A percentile compares a stretch with the other conserved stretches of the same genome.
phyloP scores from a whole-genome alignment of 1,284 basidiomycete species.

The Apiotrichum laibachii region DNA sequence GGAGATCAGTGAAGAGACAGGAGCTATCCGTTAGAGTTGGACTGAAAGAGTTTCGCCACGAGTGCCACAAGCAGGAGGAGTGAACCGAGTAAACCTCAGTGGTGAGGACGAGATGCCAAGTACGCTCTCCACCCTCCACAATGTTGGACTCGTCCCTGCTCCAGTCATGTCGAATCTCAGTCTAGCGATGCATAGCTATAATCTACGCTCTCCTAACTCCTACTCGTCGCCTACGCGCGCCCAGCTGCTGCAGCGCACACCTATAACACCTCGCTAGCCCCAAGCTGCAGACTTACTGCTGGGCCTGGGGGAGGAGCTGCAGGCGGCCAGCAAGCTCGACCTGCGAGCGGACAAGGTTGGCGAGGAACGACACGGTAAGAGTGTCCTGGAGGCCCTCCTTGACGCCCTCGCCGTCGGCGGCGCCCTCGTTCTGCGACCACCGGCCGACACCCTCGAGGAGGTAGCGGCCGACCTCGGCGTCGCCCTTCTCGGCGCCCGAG shows the following conservation, averaged over 20 bases:
- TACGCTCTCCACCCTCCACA: neutral
- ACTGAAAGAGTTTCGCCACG: no score
- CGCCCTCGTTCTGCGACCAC: conserved; percentile 56
- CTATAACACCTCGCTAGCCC: neutral
- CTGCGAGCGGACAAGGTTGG: conserved; percentile 90
- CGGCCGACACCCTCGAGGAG: conserved; percentile 83
- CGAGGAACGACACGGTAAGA: conserved; percentile 90
- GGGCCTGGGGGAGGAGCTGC: conserved; percentile 61
- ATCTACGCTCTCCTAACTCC: neutral
- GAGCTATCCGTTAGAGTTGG: no score
- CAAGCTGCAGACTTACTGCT: conserved; percentile 9
- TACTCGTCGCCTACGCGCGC: no score
- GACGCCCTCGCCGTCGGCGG: conserved; percentile 42
- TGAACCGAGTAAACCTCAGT: no score
- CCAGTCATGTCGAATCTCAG: neutral
- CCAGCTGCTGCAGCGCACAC: neutral
- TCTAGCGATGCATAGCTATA: neutral
- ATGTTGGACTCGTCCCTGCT: no score
- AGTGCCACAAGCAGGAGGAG: no score
- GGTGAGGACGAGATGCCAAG: no score
- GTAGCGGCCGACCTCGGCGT: conserved; percentile 85
- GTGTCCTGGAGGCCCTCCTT: conserved; percentile 66
- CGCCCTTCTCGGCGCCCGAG: conserved; percentile 72
- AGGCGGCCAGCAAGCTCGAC: conserved; percentile 88
- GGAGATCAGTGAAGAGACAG: no score